These are phyloP conservation scores for Phytophthora pseudosyringae DNA, from an alignment of 352 stramenopile species.

Conservation along the genomic window DNA sequence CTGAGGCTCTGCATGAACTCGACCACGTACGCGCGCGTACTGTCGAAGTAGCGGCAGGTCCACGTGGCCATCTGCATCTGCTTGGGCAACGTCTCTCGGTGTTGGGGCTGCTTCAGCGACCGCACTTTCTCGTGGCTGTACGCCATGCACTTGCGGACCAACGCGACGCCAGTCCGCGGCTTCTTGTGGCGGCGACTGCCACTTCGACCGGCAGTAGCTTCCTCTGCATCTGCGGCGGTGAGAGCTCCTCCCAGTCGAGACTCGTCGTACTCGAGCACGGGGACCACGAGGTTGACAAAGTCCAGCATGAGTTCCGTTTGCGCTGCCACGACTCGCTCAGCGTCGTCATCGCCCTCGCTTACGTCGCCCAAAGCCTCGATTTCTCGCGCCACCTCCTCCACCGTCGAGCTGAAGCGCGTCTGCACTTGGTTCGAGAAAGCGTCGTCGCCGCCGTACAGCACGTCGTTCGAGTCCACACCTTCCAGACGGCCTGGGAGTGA, in stretches of 20 bases:
- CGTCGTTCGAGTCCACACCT: conserved; percentile 86
- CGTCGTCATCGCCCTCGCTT: conserved; percentile 1
- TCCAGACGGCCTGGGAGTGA: conserved; percentile 42
- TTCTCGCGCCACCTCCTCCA: conserved; percentile 58
- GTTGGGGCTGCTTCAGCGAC: conserved; percentile 24
- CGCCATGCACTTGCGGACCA: conserved; percentile 54
- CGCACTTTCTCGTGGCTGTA: conserved; percentile 36
- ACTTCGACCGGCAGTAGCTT: conserved; percentile 1
- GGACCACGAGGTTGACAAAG: conserved; percentile 56
- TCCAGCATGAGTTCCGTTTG: conserved; percentile 71
- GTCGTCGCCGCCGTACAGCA: conserved; percentile 75
- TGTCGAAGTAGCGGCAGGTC: conserved; percentile 39
- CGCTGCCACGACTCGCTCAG: conserved; percentile 16
- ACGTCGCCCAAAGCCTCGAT: conserved; percentile 46
- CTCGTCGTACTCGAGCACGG: conserved; percentile 45
- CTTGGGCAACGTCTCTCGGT: conserved; percentile 7
- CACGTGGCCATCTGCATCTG: conserved; percentile 20
- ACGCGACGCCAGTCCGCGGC: conserved; percentile 32
- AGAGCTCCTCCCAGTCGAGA: conserved; percentile 7
- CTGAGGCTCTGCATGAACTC: conserved; percentile 31
- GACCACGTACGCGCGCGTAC: conserved; percentile 28
- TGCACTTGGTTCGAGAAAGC: conserved; percentile 63
- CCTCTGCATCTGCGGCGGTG: conserved; percentile 9
- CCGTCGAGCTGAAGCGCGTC: conserved; percentile 44
- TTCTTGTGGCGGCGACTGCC: conserved; percentile 38